phyloP scores from a whole-genome alignment of 192 early-diverging fungal genomes.

The Coemansia sp. region DNA sequence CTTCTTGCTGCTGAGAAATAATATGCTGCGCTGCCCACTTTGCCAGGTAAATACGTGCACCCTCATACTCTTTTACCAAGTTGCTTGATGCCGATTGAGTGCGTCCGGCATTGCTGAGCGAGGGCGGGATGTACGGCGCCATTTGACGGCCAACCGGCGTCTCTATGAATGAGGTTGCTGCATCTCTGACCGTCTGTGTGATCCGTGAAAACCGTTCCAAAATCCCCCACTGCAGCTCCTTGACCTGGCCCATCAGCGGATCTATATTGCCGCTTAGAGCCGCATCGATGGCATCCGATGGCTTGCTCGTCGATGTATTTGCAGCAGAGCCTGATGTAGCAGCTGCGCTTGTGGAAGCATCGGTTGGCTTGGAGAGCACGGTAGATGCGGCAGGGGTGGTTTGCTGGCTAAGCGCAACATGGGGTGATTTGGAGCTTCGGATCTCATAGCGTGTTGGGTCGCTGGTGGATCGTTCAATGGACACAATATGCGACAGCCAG shows the following conservation, averaged over 20 bases:
- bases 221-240: conserved; percentile 71
- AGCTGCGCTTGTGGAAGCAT: neutral
- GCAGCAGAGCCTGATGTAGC: conserved; percentile 4
- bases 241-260: conserved; percentile 54
- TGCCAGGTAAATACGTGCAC: conserved; percentile 72
- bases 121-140: conserved; percentile 50
- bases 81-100: conserved; percentile 58
- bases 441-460: conserved; percentile 47
- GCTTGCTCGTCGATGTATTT: conserved; percentile 12
- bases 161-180: conserved; percentile 57
- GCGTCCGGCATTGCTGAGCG: conserved; percentile 55
- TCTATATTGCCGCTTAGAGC: conserved; percentile 48
- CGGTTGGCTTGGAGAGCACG: conserved; percentile 20
- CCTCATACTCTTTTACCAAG: conserved; percentile 75
- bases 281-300: conserved; percentile 36
- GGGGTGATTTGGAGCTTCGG: conserved; percentile 35
- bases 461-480: conserved; percentile 44
- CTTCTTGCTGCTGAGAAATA: conserved; percentile 53
- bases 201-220: conserved; percentile 76
- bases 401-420: conserved; percentile 35
- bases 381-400: conserved; percentile 32
- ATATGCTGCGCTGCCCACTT: conserved; percentile 71
- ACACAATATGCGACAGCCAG: conserved; percentile 53
- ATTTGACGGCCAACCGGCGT: conserved; percentile 53
- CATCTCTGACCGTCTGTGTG: conserved; percentile 66